Conservation (phyloP, 805 yeast genomes). For the Kazachstania taianensis region DNA sequence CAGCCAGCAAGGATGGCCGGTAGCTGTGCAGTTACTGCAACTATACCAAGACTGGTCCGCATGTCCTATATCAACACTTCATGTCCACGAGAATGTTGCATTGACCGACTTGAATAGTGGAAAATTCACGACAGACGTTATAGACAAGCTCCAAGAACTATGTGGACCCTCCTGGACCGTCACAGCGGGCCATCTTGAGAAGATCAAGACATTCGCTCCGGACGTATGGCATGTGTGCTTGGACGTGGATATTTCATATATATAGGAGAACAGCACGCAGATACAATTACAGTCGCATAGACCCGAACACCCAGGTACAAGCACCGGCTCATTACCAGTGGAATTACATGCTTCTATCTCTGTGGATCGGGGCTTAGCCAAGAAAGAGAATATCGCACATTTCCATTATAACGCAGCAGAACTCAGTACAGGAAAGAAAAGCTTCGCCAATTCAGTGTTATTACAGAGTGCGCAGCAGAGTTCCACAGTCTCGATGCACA, state of each 20-base stretch:
- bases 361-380: too few species aligned
- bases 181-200: conserved; percentile 37
- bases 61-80: conserved; percentile 31
- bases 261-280: background rate
- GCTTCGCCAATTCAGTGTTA: too few species aligned
- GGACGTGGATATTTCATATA: conserved; percentile 33
- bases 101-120: conserved; percentile 30
- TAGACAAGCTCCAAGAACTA: conserved; percentile 1
- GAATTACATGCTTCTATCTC: too few species aligned
- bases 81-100: conserved; percentile 70
- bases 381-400: too few species aligned
- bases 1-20: conserved; percentile 52
- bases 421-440: too few species aligned
- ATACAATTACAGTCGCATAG: background rate
- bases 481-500: too few species aligned
- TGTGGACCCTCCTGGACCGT: background rate
- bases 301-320: background rate
- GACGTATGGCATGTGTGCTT: conserved; percentile 71
- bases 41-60: conserved; percentile 8
- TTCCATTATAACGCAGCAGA: too few species aligned
- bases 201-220: conserved; percentile 79
- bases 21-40: conserved; percentile 26
- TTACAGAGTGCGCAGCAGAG: too few species aligned
- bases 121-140: conserved; percentile 4
- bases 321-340: too few species aligned